These are phyloP conservation scores for Penicillium verhagenii DNA, from an alignment of 495 filamentous ascomycete species.

Conservation along the genomic window DNA sequence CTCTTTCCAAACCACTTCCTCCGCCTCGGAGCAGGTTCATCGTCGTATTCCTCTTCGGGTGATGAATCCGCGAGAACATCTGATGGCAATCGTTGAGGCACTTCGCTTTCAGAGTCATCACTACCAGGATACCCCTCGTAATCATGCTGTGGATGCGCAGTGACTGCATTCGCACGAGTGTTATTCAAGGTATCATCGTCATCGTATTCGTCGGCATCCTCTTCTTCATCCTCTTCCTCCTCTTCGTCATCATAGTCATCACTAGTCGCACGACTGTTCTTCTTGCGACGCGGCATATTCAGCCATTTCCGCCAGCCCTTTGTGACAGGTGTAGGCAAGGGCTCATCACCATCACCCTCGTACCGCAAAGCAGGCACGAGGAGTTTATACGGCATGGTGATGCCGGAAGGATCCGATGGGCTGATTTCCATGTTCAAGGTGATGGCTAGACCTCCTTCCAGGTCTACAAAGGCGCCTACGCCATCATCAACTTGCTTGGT, in stretches of 20 bases:
- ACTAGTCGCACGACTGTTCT: conserved; percentile 15
- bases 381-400: conserved; percentile 81
- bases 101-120: conserved; percentile 21
- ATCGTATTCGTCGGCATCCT: conserved; percentile 29
- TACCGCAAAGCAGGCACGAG: conserved; percentile 74
- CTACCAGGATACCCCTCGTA: conserved; percentile 29
- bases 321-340: conserved; percentile 32
- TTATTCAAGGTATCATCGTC: conserved; percentile 30
- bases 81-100: conserved; percentile 19
- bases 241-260: conserved; percentile 1
- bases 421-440: conserved; percentile 84
- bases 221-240: conserved; percentile 8
- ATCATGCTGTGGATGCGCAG: conserved; percentile 10
- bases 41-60: conserved; percentile 13
- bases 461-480: conserved; percentile 52
- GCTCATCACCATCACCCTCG: conserved; percentile 45
- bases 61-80: conserved; percentile 17
- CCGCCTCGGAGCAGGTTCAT: conserved; percentile 13
- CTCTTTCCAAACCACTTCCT: conserved; percentile 42
- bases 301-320: conserved; percentile 50
- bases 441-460: conserved; percentile 79
- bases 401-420: conserved; percentile 80
- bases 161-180: conserved; percentile 27
- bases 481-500: conserved; percentile 42
- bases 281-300: conserved; percentile 24